Evolutionary conservation across 441 rosid genomes (phyloP), one percentile per base, ranked within the genome.

Genomic region (Isatis lusitanica): DNA sequence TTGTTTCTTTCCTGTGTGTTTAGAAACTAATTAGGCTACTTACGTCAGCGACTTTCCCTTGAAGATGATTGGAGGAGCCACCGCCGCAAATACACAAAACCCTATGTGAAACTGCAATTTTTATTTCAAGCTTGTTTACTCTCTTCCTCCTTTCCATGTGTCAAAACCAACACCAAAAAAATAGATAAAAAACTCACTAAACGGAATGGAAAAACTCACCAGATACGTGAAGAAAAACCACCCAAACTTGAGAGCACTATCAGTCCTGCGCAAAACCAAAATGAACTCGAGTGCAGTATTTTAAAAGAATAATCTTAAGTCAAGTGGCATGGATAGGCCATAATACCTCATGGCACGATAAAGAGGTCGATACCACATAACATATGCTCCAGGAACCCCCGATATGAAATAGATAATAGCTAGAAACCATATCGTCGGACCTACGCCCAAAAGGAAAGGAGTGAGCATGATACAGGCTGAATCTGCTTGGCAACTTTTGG

Each of bases 281-380:
- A 65, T 56, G 9, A 67, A 52, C 74, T 67, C 66, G 63, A 39
- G 68, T 55, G 47, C 53, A 44, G 4, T 13, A 62, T 17, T 46
- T 21, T 24, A 90, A 85, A 24, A 21, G 35, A 39, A 61, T 7
- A 39, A 12, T 61, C 65, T 51, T 24, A 63, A 36, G 52, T 51
- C 16, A 63, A 36, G 52, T 36, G 11, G 66, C 46, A 38, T 46
- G 58, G 64, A 76, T 47, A 35, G 17, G 60, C 18, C 38, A 75
- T 55, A 21, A 16, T 90, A 95, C 98, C 99, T 93, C 96, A 91
- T 87, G 71, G 99, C 99, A 74, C 93, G 96, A 76, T 93, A 95
- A 47, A 91, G 90, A 65, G 99, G 98, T 55, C 94, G 96, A 84
- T 95, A 93, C 99, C 99, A 95, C 82, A 85, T 24, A 48, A 89